Conservation (phyloP, 352 stramenopile species). For the Pythium periplocum region DNA sequence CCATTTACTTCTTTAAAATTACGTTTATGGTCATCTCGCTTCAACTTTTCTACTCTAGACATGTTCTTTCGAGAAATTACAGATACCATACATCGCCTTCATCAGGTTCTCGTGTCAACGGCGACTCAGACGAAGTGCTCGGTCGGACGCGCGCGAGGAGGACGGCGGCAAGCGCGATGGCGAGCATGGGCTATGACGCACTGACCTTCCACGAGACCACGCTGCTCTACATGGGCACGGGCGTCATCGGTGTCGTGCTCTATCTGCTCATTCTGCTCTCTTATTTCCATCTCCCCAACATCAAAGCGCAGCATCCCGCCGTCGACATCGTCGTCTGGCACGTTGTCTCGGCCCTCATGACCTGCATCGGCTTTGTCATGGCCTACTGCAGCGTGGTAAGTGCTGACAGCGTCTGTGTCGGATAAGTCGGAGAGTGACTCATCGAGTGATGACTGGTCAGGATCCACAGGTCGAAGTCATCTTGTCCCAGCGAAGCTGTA, state of each 20-base stretch:
- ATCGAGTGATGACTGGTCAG: slow-evolving; percentile 1
- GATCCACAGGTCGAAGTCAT: neutral
- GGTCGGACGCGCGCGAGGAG: neutral
- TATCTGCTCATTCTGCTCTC: slow-evolving; percentile 68
- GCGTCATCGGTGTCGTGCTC: slow-evolving; percentile 45
- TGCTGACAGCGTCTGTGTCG: neutral
- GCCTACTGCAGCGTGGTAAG: slow-evolving; percentile 45
- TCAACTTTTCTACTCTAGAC: too few species aligned
- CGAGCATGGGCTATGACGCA: slow-evolving; percentile 35
- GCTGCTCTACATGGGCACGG: slow-evolving; percentile 54
- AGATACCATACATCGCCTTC: too few species aligned
- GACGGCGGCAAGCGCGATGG: neutral
- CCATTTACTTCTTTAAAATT: too few species aligned
- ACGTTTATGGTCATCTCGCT: too few species aligned
- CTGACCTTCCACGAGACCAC: slow-evolving; percentile 41
- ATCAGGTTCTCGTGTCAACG: too few species aligned
- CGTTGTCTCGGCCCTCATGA: slow-evolving; percentile 55
- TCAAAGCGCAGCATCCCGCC: slow-evolving; percentile 76
- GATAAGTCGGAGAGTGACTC: neutral
- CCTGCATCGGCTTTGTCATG: slow-evolving; percentile 48
- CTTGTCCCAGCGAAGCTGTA: slow-evolving; percentile 24
- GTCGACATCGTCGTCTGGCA: slow-evolving; percentile 80
- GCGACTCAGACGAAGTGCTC: too few species aligned
- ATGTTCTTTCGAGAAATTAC: too few species aligned
- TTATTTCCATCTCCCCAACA: slow-evolving; percentile 65